Evolutionary conservation across 2,329 filamentous ascomycete genomes (phyloP).

Genomic region (Cucurbitaria berberidis): DNA sequence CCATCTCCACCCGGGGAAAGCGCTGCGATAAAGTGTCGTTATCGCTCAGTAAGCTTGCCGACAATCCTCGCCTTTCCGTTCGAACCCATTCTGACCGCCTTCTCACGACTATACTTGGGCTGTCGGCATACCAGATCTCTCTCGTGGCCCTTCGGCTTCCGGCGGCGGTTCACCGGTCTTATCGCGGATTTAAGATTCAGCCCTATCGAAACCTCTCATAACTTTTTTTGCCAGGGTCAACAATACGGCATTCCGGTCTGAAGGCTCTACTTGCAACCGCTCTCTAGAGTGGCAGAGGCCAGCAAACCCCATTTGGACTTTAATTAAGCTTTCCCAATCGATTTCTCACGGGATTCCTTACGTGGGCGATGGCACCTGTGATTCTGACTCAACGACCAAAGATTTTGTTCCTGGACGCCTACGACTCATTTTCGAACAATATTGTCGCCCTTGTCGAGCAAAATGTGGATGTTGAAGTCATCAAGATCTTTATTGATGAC

Average conservation of each 20-base stretch:
- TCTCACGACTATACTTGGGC: background rate
- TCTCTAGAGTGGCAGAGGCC: background rate
- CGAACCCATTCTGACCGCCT: background rate
- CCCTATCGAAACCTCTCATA: conserved; percentile 8
- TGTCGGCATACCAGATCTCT: background rate
- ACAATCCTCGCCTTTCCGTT: background rate
- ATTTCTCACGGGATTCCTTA: background rate
- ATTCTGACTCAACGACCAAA: conserved; percentile 40
- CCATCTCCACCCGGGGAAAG: conserved; percentile 5
- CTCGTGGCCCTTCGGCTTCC: conserved; percentile 2
- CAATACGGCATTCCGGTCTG: background rate
- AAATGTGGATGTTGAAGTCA: conserved; percentile 70
- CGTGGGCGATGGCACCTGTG: conserved; percentile 36
- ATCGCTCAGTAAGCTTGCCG: conserved; percentile 11
- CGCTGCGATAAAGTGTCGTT: conserved; percentile 11
- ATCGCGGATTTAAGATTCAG: conserved; percentile 19
- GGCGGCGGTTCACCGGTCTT: conserved; percentile 13
- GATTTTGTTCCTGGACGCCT: conserved; percentile 91
- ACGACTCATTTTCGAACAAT: conserved; percentile 97
- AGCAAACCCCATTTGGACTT: background rate
- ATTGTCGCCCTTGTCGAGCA: conserved; percentile 82
- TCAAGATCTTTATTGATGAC: conserved; percentile 72
- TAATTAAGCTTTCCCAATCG: background rate
- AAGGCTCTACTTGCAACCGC: background rate
- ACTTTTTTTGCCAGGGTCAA: conserved; percentile 13